Base-by-base conservation (phyloP, 371 early-diverging fungal species). In the Syncephalastrum sp. region DNA sequence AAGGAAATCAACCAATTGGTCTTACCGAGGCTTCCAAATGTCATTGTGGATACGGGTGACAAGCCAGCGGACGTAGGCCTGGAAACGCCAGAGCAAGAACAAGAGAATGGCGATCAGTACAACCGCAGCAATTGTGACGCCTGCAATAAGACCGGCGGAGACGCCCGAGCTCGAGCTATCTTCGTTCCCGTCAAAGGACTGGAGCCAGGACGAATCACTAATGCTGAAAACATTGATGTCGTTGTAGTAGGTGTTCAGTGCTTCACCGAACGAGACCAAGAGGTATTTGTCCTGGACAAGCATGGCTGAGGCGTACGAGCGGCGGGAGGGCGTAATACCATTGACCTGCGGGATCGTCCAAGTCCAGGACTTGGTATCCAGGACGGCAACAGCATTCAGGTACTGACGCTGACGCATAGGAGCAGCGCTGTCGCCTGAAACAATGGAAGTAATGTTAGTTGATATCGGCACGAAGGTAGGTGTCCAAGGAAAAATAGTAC, bases 21-120 rank as follows among this genome's bases (percentile, higher is more conserved):
- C 54, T 43, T 66, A 67, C 70, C 77, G 70, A 47, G 79, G 79
- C 47, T 70, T 67, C 79, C 79, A 78, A 17, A 78, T 69, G 53
- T 78, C 79, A 21, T 54, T 41, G 33, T 78, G 79, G 33, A 75
- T 67, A 23, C 70, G 68, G 3, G 53, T 62, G 21, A 73, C 58
- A 7, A 78, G 42, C 71, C 69, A 73, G 19, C 70, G 60, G 14
- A 71, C 46, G 51, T 73, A 78, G 7, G 63, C 46, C 48, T 70
- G 63, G 67, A 75, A 78, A n/a, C 64, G 64, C 75, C 75, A 78
- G 10, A 78, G 52, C 29, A 75, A 54, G 68, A 78, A 75, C 5
- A 72, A 41, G 29, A 73, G 57, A 17, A 78, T 68, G 29, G 65
- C 55, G 13, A 66, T 33, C 5, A 78, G 47, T 7, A 68, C 69